Conservation (phyloP, 495 filamentous ascomycete genomes). For the Neurospora hispaniola region DNA sequence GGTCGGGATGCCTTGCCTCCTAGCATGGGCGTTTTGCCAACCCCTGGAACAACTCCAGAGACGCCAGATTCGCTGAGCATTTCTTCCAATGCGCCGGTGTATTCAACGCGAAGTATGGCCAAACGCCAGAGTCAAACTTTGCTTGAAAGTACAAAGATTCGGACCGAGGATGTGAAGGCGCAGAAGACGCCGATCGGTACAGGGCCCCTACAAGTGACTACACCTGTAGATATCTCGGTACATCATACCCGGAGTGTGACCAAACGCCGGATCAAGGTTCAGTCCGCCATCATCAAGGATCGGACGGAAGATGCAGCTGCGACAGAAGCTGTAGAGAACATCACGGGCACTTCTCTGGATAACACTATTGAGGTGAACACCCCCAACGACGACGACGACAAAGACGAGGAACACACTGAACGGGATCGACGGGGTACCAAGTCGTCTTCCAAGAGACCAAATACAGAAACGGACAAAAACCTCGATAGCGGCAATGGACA, state of each 20-base stretch:
- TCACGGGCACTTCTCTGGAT: not conserved
- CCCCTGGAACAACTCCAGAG: not conserved
- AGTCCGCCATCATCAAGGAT: not conserved
- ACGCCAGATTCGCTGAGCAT: not conserved
- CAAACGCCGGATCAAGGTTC: not conserved
- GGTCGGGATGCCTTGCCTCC: slow-evolving; percentile 21
- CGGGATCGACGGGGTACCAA: not conserved
- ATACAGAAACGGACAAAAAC: not conserved
- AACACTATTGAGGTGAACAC: not conserved
- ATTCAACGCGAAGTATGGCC: not conserved
- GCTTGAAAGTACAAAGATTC: not conserved
- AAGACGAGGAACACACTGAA: not conserved
- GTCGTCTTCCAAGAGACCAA: not conserved
- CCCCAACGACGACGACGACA: not conserved
- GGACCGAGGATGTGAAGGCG: not conserved
- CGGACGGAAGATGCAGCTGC: not conserved
- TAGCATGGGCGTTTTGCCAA: slow-evolving; percentile 22
- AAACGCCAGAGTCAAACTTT: not conserved
- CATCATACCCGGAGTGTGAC: not conserved
- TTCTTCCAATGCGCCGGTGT: not conserved
- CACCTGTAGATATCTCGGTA: not conserved
- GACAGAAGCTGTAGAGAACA: not conserved
- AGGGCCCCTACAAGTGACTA: not conserved
- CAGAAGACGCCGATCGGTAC: not conserved
- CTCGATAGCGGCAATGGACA: not conserved